Evolutionary conservation across 1,284 basidiomycete species (phyloP).

Genomic region (Fomitopsis schrenkii): DNA sequence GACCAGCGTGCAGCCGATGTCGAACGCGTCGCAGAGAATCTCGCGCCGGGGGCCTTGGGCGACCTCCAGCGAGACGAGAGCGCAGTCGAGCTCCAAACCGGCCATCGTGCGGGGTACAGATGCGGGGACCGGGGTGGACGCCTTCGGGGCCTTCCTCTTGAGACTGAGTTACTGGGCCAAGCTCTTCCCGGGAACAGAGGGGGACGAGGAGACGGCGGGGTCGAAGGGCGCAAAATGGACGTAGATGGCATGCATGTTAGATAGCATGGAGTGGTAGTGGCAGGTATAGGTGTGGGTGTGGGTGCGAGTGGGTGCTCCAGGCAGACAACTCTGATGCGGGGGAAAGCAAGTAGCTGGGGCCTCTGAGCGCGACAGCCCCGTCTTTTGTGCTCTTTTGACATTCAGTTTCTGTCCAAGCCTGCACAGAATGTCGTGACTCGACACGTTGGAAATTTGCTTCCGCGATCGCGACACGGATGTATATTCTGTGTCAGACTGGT

Average conservation of each 20-base stretch:
- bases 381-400: too few species aligned
- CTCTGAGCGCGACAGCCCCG: too few species aligned
- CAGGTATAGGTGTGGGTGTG: too few species aligned
- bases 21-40: not conserved
- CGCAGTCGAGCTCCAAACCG: not conserved
- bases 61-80: not conserved
- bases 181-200: not conserved
- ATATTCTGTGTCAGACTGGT: not conserved
- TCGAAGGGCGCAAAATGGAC: not conserved
- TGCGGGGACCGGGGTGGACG: not conserved
- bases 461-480: not conserved
- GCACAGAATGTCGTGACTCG: too few species aligned
- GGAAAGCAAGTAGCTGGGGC: too few species aligned
- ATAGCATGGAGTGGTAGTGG: too few species aligned
- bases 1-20: not conserved
- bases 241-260: too few species aligned
- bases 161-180: not conserved
- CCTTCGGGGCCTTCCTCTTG: not conserved
- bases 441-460: not conserved
- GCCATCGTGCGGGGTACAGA: not conserved
- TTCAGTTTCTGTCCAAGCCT: too few species aligned
- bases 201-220: not conserved
- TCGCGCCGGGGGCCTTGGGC: not conserved
- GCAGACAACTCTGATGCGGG: too few species aligned
- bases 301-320: too few species aligned